Conservation (phyloP, 2,329 filamentous ascomycete species). For the Talaromyces verruculosus region DNA sequence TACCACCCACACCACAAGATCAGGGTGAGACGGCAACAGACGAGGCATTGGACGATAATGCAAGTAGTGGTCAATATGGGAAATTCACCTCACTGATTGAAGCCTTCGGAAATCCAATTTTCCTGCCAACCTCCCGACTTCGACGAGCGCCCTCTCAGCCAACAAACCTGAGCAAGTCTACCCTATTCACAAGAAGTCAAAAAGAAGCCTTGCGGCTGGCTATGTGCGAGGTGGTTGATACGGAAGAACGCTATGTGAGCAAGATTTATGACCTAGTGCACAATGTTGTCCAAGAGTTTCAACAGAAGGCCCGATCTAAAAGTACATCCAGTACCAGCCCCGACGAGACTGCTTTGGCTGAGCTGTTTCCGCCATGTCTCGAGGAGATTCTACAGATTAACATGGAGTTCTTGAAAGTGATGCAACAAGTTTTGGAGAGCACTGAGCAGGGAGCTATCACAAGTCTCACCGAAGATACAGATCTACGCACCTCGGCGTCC, state of each 20-base stretch:
- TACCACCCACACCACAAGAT: constrained; percentile 61
- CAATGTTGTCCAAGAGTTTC: constrained; percentile 76
- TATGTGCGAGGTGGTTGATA: constrained; percentile 86
- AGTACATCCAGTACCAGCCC: constrained; percentile 66
- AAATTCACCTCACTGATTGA: constrained; percentile 74
- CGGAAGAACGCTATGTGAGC: constrained; percentile 87
- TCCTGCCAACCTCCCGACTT: constrained; percentile 80
- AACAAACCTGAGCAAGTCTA: constrained; percentile 73
- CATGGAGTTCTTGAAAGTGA: constrained; percentile 71
- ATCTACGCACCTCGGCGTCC: constrained; percentile 50
- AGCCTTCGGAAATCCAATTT: constrained; percentile 78
- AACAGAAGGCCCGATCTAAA: constrained; percentile 64
- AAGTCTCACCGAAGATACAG: constrained; percentile 66
- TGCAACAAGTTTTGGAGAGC: constrained; percentile 74
- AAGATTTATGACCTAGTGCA: constrained; percentile 84
- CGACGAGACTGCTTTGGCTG: constrained; percentile 68
- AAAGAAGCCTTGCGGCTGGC: constrained; percentile 84
- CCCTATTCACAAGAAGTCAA: constrained; percentile 75
- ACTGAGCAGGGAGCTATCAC: constrained; percentile 76
- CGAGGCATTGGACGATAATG: constrained; percentile 30
- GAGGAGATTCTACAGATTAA: constrained; percentile 81
- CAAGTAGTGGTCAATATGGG: constrained; percentile 61
- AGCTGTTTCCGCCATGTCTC: constrained; percentile 77
- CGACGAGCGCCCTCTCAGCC: constrained; percentile 85
- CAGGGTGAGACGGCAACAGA: constrained; percentile 56